Evolutionary conservation across 257 asterid species (phyloP), one percentile per base, ranked within the genome.

Genomic region (Marsdenia floribunda): DNA sequence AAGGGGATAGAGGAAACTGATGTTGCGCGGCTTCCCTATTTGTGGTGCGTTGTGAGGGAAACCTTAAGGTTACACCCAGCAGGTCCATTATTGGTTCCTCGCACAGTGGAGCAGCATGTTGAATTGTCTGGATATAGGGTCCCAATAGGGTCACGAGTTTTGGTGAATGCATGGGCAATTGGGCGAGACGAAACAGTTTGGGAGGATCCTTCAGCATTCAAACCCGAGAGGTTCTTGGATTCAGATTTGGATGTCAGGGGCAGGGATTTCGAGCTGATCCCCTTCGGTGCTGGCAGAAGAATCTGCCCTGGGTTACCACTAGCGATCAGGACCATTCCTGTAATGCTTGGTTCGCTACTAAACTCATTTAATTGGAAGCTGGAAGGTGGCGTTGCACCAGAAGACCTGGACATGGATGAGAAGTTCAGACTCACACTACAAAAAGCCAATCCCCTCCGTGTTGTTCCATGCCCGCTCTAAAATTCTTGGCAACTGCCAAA

Each of bases 211-310:
- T 50, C 72, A 37, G 75, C 40, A 40, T 80, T 83, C 12, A 77
- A 72, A 57, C 85, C 83, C 6, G 85, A 83, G 77, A 75, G 85
- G 53, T 83, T 80, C 26, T 42, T 37, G 68, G 82, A 73, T 21
- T 77, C 83, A 1, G 77, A 80, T 14, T 3, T 80, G 33, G 61
- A 83, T 11, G 29, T 83, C 6, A 52, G 76, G 19, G 87, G 87
- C 38, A 72, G 68, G 53, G 68, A 80, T 76, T 83, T 81, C 24
- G 83, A 81, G 75, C 73, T 83, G 24, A 72, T 81, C 38, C 85
- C 85, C 0, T 83, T 83, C 26, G 87, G 87, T 19, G 82, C 85
- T 21, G 85, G 85, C 22, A 5, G 83, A 5, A 81, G 85, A 70
- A 83, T 81, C 2, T 83, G 83, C 52, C 85, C 85, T 0, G 80